Percentiles rank a stretch among this genome's conserved stretches.
These are phyloP conservation scores for Pharus latifolius DNA, from an alignment of 176 grass and related monocot genomes.

Conservation along the genomic window DNA sequence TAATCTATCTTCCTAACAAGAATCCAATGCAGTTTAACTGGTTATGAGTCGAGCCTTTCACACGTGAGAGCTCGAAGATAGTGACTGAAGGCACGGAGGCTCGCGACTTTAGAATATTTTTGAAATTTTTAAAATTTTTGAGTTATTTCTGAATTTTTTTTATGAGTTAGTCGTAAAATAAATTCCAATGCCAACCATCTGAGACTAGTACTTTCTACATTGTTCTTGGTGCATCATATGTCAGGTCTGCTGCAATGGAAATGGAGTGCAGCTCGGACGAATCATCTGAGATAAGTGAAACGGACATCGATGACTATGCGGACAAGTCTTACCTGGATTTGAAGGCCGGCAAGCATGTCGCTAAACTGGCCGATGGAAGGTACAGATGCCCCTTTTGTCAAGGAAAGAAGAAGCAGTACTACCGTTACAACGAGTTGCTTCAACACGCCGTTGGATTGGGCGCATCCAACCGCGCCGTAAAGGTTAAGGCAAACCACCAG, in stretches of 20 bases:
- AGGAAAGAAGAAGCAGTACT: slow-evolving; percentile 54
- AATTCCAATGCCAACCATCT: too few species aligned
- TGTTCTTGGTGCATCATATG: too few species aligned
- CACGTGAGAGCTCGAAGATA: too few species aligned
- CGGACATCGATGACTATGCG: slow-evolving; percentile 35
- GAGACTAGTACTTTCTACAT: too few species aligned
- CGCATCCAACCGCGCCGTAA: slow-evolving; percentile 35
- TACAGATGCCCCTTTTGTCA: slow-evolving; percentile 48
- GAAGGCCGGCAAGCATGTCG: slow-evolving; percentile 12
- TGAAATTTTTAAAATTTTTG: too few species aligned
- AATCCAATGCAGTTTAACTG: too few species aligned
- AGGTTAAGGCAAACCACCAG: slow-evolving; percentile 44
- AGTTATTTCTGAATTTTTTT: too few species aligned
- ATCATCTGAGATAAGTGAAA: slow-evolving; percentile 47
- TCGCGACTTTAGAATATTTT: too few species aligned
- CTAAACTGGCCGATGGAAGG: slow-evolving; percentile 5
- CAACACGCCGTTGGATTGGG: slow-evolving; percentile 40
- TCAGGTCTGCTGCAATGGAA: slow-evolving; percentile 18
- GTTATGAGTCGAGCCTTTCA: too few species aligned
- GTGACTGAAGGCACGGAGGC: too few species aligned
- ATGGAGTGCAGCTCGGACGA: slow-evolving; percentile 41
- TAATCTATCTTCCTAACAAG: too few species aligned
- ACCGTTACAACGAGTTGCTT: slow-evolving; percentile 38
- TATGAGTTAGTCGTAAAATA: too few species aligned
- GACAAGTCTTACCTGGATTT: slow-evolving; percentile 20